Conservation (phyloP, 2,329 filamentous ascomycete genomes). For the Cordyceps militaris region DNA sequence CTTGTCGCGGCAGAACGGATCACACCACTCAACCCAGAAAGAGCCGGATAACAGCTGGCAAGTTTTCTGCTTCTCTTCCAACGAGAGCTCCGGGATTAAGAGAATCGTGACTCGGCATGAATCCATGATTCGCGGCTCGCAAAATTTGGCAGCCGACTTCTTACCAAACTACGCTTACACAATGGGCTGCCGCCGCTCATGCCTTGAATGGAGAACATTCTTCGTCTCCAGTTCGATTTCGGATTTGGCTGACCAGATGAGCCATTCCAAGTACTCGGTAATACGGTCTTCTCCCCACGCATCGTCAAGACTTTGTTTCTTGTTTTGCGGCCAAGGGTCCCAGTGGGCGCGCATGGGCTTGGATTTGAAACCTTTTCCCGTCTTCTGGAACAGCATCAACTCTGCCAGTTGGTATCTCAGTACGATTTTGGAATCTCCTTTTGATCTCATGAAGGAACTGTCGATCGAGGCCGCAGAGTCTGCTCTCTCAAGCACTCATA, state of each 20-base stretch:
- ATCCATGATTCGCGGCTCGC: conserved; percentile 22
- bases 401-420: conserved; percentile 26
- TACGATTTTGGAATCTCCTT: conserved; percentile 23
- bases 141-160: conserved; percentile 14
- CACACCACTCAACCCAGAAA: not conserved
- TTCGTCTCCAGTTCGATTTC: conserved; percentile 28
- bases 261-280: conserved; percentile 15
- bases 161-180: conserved; percentile 40
- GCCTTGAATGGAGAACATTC: conserved; percentile 35
- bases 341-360: conserved; percentile 38
- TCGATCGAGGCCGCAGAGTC: conserved; percentile 21
- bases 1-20: conserved; percentile 6
- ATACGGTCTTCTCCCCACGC: conserved; percentile 22
- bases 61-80: conserved; percentile 37
- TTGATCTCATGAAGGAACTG: conserved; percentile 31
- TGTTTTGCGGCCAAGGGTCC: conserved; percentile 38
- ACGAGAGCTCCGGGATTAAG: conserved; percentile 33
- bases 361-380: conserved; percentile 33
- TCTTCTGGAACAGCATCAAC: conserved; percentile 34
- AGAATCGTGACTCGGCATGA: conserved; percentile 30
- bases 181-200: conserved; percentile 37
- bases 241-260: conserved; percentile 28
- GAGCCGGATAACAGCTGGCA: conserved; percentile 21
- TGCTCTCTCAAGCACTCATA: conserved; percentile 26
- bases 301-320: conserved; percentile 29